These are phyloP conservation scores for Phytophthora aleatoria DNA, from an alignment of 352 stramenopile genomes.

Conservation along the genomic window DNA sequence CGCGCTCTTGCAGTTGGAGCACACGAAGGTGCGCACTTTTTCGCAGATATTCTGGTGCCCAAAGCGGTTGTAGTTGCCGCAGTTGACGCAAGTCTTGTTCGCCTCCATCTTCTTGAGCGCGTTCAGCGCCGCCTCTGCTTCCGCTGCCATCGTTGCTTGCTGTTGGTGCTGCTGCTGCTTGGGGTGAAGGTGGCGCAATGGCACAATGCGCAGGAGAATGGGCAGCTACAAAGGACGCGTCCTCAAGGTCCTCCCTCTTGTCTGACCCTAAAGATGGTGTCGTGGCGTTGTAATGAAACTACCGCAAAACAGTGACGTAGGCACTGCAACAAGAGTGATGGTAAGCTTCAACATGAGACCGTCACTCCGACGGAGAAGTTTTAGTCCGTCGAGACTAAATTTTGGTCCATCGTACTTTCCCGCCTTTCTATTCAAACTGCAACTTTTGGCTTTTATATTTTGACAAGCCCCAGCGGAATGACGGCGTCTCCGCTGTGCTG, in stretches of 20 bases:
- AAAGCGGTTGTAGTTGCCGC: slow-evolving; percentile 88
- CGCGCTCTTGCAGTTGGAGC: slow-evolving; percentile 94
- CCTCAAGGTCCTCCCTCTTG: slow-evolving; percentile 19
- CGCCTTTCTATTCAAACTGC: slow-evolving; percentile 21
- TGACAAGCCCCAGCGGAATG: slow-evolving; percentile 3
- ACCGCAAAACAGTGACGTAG: slow-evolving; percentile 15
- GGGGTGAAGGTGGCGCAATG: slow-evolving; percentile 14
- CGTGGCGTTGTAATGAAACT: slow-evolving; percentile 18
- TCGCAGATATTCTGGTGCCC: slow-evolving; percentile 93
- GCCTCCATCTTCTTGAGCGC: slow-evolving; percentile 81
- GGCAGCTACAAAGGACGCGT: slow-evolving; percentile 15
- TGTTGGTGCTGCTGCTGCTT: slow-evolving; percentile 14
- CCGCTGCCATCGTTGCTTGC: slow-evolving; percentile 33
- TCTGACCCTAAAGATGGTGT: slow-evolving; percentile 21
- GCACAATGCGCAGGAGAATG: slow-evolving; percentile 4
- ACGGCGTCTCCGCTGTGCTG: slow-evolving; percentile 33
- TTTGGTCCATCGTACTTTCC: slow-evolving; percentile 13
- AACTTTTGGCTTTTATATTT: slow-evolving; percentile 16
- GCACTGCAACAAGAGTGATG: slow-evolving; percentile 20
- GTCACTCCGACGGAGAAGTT: neutral
- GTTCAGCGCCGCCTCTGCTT: slow-evolving; percentile 75
- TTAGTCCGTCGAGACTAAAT: slow-evolving; percentile 5
- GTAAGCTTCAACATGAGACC: slow-evolving; percentile 19
- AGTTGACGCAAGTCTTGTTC: slow-evolving; percentile 90
- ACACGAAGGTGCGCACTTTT: slow-evolving; percentile 94